phyloP scores from a whole-genome alignment of 371 early-diverging fungal species.

The Mortierella sp. region DNA sequence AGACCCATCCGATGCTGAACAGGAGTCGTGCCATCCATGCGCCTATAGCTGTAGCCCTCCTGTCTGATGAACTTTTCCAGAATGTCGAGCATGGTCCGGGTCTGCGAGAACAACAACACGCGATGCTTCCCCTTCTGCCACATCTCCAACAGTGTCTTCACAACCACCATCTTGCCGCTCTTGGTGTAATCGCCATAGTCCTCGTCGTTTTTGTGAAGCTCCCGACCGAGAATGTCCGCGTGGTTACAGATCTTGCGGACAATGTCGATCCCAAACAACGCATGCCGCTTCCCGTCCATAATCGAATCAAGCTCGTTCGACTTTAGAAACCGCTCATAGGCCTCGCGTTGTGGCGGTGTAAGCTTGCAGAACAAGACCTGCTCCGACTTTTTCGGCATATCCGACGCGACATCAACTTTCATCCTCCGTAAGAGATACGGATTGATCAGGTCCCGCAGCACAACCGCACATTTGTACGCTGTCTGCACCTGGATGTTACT shows the following conservation, averaged over 20 bases:
- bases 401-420: constrained; percentile 94
- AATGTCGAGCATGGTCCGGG: constrained; percentile 97
- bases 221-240: constrained; percentile 81
- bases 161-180: constrained; percentile 93
- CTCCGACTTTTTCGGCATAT: constrained; percentile 95
- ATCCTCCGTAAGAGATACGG: constrained; percentile 95
- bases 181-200: constrained; percentile 76
- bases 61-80: constrained; percentile 77
- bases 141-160: constrained; percentile 84
- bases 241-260: constrained; percentile 99
- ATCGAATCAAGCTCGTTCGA: constrained; percentile 83
- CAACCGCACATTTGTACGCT: constrained; percentile 92
- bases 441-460: constrained; percentile 92
- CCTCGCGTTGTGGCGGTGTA: constrained; percentile 80
- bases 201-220: constrained; percentile 57
- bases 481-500: constrained; percentile 90
- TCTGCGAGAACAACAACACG: constrained; percentile 96
- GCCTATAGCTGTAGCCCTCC: constrained; percentile 74
- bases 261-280: constrained; percentile 92
- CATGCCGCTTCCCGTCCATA: constrained; percentile 85
- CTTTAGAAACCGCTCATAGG: constrained; percentile 84
- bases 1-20: constrained; percentile 83
- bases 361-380: constrained; percentile 94
- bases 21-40: constrained; percentile 98
- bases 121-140: constrained; percentile 91